Evolutionary conservation across 768 basidiomycete genomes (phyloP).

Genomic region (Lactifluus volemus): DNA sequence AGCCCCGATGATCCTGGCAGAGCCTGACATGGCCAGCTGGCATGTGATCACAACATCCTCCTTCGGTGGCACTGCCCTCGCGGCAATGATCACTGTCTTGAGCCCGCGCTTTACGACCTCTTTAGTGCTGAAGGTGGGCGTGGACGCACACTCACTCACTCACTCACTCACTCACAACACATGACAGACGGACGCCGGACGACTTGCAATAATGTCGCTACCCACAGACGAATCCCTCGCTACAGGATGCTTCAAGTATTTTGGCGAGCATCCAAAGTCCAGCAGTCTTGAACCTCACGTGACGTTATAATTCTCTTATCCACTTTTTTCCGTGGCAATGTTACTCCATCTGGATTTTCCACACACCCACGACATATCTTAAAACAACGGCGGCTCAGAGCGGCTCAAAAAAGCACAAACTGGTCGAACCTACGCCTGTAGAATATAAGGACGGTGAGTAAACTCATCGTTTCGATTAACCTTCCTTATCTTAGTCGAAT

Average conservation of each 20-base stretch:
- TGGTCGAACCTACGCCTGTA: conserved; percentile 37
- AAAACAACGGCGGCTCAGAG: conserved; percentile 24
- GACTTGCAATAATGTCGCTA: background rate
- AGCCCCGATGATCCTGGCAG: conserved; percentile 44
- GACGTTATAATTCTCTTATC: conserved; percentile 67
- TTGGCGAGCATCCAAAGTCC: conserved; percentile 85
- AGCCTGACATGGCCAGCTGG: conserved; percentile 42
- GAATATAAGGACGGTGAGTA: conserved; percentile 67
- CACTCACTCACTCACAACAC: no score
- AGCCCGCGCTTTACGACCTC: conserved; percentile 81
- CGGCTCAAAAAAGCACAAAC: conserved; percentile 35
- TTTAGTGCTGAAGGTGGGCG: conserved; percentile 88
- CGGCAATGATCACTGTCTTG: no score
- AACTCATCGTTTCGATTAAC: background rate
- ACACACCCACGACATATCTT: conserved; percentile 42
- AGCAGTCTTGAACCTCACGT: conserved; percentile 26
- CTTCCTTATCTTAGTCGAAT: background rate
- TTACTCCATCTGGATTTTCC: conserved; percentile 91
- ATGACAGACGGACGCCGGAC: no score
- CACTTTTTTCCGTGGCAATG: conserved; percentile 94
- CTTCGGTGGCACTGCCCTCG: conserved; percentile 67
- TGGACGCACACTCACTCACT: background rate
- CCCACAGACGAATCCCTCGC: conserved; percentile 47
- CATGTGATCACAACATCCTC: conserved; percentile 40
- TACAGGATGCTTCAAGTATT: conserved; percentile 94